Conservation (phyloP, 345 rosid species). For the Gossypium ekmanianum region DNA sequence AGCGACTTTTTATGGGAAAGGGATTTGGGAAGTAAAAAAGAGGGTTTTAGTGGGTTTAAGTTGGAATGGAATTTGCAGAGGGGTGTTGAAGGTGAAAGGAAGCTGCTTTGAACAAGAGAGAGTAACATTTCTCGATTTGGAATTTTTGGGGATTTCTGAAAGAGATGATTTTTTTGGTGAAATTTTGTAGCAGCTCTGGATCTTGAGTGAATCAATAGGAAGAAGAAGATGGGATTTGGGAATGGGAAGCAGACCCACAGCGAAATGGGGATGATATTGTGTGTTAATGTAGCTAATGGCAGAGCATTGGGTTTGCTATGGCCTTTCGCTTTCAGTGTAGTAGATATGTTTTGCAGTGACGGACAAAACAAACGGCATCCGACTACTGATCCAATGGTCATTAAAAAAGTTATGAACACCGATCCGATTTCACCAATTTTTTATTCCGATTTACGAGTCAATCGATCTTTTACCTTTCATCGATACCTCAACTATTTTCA, state of each 20-base stretch:
- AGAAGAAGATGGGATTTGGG: background rate
- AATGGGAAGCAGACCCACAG: background rate
- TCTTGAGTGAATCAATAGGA: background rate
- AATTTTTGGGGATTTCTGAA: background rate
- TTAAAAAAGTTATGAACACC: no score
- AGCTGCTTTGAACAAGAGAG: conserved; percentile 16
- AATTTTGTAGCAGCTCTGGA: background rate
- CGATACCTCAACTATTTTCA: no score
- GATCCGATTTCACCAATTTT: no score
- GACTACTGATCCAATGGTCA: no score
- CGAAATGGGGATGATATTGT: background rate
- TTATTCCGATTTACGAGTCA: no score
- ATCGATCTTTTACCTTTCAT: no score
- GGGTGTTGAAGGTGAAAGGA: conserved; percentile 8
- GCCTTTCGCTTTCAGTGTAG: background rate
- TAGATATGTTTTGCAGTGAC: background rate
- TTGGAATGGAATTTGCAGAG: background rate
- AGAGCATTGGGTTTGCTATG: background rate
- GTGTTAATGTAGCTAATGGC: background rate
- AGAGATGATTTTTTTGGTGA: background rate
- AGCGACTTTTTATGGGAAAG: background rate
- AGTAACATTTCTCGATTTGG: conserved; percentile 8
- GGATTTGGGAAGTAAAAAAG: conserved; percentile 22
- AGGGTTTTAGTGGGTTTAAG: background rate
- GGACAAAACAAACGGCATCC: background rate